Evolutionary conservation across 176 grass and related monocot genomes (phyloP).

Genomic region (Echinochloa phyllopogon): DNA sequence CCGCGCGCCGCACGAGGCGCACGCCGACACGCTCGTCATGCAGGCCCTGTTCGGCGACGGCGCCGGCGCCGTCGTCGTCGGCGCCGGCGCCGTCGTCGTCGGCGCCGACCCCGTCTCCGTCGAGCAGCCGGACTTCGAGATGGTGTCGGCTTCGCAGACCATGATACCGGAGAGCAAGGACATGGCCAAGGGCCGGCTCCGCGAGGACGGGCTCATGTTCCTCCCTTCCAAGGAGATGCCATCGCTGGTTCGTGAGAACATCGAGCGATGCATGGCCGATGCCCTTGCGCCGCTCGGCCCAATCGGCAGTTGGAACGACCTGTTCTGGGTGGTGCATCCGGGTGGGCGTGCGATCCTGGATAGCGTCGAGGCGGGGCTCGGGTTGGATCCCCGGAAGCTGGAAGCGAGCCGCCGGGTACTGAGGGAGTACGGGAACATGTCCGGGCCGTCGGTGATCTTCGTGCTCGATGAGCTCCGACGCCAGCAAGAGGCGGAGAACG

Average conservation of each 20-base stretch:
- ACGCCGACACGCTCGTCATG: too few relatives aligned
- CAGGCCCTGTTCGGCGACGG: conserved; percentile 3
- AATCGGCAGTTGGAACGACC: too few relatives aligned
- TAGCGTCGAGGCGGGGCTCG: too few relatives aligned
- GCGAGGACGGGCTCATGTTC: conserved; percentile 27
- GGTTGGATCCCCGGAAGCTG: too few relatives aligned
- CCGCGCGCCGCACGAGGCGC: too few relatives aligned
- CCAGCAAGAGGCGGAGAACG: background rate
- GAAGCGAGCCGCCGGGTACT: background rate
- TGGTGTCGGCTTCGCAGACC: conserved; percentile 42
- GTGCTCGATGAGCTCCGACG: conserved; percentile 57
- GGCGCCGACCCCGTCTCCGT: conserved; percentile 42
- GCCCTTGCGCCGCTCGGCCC: too few relatives aligned
- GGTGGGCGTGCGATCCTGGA: too few relatives aligned
- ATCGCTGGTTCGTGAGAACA: too few relatives aligned
- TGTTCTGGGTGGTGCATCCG: too few relatives aligned
- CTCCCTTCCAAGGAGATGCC: too few relatives aligned
- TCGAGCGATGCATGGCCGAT: too few relatives aligned
- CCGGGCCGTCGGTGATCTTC: conserved; percentile 55
- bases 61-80: conserved; percentile 46
- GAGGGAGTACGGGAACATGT: conserved; percentile 49
- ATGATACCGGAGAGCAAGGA: conserved; percentile 40
- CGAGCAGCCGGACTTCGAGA: conserved; percentile 48
- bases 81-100: conserved; percentile 48
- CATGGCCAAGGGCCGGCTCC: conserved; percentile 12